These are phyloP conservation scores for Epichloe typhina DNA, from an alignment of 2,329 filamentous ascomycete genomes.

Conservation along the genomic window DNA sequence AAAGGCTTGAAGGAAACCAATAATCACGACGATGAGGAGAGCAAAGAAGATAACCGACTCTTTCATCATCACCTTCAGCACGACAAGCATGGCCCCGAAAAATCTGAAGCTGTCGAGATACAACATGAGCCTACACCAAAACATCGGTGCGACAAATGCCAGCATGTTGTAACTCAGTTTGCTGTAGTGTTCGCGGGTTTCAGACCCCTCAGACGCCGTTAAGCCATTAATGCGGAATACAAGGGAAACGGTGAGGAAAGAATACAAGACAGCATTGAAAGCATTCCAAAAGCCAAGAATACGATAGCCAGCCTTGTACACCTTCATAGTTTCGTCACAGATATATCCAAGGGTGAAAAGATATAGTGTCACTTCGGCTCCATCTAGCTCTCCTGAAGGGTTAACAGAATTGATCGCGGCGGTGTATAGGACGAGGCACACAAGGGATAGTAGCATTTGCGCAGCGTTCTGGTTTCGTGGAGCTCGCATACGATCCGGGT, in stretches of 20 bases:
- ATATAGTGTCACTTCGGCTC: conserved; percentile 74
- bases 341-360: conserved; percentile 85
- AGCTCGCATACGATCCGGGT: conserved; percentile 87
- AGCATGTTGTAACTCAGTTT: conserved; percentile 85
- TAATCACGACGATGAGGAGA: conserved; percentile 66
- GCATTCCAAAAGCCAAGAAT: conserved; percentile 96
- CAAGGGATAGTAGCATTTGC: conserved; percentile 70
- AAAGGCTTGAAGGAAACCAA: conserved; percentile 88
- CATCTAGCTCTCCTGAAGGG: conserved; percentile 65
- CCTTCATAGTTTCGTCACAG: conserved; percentile 74
- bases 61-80: conserved; percentile 90
- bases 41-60: conserved; percentile 95
- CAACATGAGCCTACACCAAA: conserved; percentile 84
- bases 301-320: conserved; percentile 85
- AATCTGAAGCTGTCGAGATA: conserved; percentile 91
- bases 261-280: conserved; percentile 78
- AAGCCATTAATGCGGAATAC: conserved; percentile 68
- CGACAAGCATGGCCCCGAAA: conserved; percentile 98
- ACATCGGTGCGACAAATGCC: conserved; percentile 88
- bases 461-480: conserved; percentile 86
- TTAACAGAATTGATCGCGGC: conserved; percentile 92
- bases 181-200: conserved; percentile 50
- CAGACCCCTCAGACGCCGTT: conserved; percentile 36
- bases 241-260: conserved; percentile 65
- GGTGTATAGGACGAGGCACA: conserved; percentile 79